Base-by-base conservation (phyloP, 176 grass and related monocot species). In the Ampelocalamus luodianensis region DNA sequence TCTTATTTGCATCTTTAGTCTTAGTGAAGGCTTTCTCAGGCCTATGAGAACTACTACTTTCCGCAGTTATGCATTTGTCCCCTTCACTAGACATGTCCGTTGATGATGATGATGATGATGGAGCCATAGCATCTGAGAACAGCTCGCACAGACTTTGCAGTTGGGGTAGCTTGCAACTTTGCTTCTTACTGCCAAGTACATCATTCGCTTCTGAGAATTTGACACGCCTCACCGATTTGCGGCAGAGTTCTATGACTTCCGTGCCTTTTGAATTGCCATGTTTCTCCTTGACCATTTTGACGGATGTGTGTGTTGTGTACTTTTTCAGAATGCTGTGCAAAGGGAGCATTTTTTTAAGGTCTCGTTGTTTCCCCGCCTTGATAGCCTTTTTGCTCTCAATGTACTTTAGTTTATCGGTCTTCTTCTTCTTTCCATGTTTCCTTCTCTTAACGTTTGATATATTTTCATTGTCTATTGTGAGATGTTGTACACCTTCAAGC, bases 261-360 rank as follows among this genome's bases (percentile, higher is more conserved):
- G 68, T 27, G 37, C 83, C 79, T 46, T 89, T 73, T 54, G 74
- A 40, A 73, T 44, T 61, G 22, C 60, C 42, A 75, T 65, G 53
- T 39, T 79, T 86, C 39, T 85, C 87, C 51, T 86, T 89, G 23
- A 86, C 79, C 87, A 89, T 83, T 88, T 86, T 92, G 51, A 92
- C 79, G 3, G 86, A 89, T 37, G 87, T 92, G 83, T 66, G 83
- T 44, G 74, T 86, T 18, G 73, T 86, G 36, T 74, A 84, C 62
- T 89, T 90, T 64, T 90, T 92, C 13, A 92, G 48, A 79, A 92
- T 92, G 79, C 87, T 83, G n/a, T 79, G 85, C 89, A 79, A 74
- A 62, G 89, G 89, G 34, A 79, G 75, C 44, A 70, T 22, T 23
- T 87, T 90, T 74, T 74, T 71, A 60, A 87, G 42, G 20, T 69